Conservation (phyloP, 331 rosid genomes). For the Malus hybrid region DNA sequence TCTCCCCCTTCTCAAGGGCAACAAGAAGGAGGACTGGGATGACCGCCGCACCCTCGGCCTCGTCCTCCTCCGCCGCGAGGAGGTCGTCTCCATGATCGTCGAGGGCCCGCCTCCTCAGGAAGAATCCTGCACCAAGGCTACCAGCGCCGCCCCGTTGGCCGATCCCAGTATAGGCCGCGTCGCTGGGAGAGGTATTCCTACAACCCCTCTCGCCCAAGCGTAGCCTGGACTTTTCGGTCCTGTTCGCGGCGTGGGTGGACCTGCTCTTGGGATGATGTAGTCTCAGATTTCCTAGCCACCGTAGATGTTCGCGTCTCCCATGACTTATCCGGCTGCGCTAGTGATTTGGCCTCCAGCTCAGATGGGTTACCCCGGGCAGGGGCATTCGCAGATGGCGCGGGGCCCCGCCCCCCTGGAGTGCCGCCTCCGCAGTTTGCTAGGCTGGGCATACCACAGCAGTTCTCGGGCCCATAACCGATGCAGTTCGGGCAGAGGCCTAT, state of each 20-base stretch:
- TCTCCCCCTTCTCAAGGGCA: conserved; percentile 72
- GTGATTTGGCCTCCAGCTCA: conserved; percentile 62
- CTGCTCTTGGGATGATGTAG: conserved; percentile 97
- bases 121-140: conserved; percentile 78
- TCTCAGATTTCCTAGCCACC: conserved; percentile 75
- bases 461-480: conserved; percentile 36
- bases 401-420: conserved; percentile 59
- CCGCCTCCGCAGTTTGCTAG: conserved; percentile 62
- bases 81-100: conserved; percentile 94
- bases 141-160: conserved; percentile 60
- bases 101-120: conserved; percentile 97
- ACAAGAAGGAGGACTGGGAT: conserved; percentile 71
- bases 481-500: conserved; percentile 75
- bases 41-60: conserved; percentile 96
- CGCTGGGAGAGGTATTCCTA: conserved; percentile 68
- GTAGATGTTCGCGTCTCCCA: conserved; percentile 56
- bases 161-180: conserved; percentile 80
- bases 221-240: conserved; percentile 93
- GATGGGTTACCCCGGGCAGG: conserved; percentile 51
- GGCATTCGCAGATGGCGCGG: conserved; percentile 44
- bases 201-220: conserved; percentile 70
- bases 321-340: conserved; percentile 56
- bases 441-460: conserved; percentile 66
- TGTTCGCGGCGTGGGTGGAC: conserved; percentile 85
- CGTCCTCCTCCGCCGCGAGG: conserved; percentile 92